phyloP scores from a whole-genome alignment of 2,329 filamentous ascomycete genomes.

The Hortaea werneckii region DNA sequence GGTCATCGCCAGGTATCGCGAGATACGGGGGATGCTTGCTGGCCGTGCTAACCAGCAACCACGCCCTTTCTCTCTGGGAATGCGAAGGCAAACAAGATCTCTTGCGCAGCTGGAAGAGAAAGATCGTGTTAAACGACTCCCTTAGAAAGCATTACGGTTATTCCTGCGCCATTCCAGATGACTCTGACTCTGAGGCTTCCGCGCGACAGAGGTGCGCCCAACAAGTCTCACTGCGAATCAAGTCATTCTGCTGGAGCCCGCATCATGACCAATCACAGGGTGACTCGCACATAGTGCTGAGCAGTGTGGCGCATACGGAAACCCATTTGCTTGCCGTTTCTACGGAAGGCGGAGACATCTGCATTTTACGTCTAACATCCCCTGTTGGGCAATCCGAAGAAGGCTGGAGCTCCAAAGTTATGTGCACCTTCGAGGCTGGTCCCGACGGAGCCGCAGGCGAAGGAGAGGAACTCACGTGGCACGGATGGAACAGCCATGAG shows the following conservation, averaged over 20 bases:
- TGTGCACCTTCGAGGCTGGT: background rate
- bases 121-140: conserved; percentile 42
- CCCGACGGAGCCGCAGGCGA: background rate
- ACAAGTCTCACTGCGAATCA: no score
- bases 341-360: conserved; percentile 33
- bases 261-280: no score
- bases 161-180: no score
- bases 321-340: conserved; percentile 13
- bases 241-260: no score
- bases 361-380: conserved; percentile 28
- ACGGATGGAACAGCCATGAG: no score
- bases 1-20: conserved; percentile 48
- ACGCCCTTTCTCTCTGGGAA: conserved; percentile 48
- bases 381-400: conserved; percentile 11
- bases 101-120: conserved; percentile 41
- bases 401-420: background rate
- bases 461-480: background rate
- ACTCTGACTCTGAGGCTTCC: no score
- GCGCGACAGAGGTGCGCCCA: no score
- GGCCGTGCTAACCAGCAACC: conserved; percentile 46
- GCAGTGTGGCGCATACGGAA: conserved; percentile 14
- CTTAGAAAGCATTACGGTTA: no score
- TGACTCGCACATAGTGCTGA: no score
- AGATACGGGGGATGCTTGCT: conserved; percentile 45
- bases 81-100: conserved; percentile 33